A percentile compares a stretch with the other conserved stretches of the same genome.
phyloP scores from a whole-genome alignment of 306 rosid species.

The Sechiopsis laciniata region DNA sequence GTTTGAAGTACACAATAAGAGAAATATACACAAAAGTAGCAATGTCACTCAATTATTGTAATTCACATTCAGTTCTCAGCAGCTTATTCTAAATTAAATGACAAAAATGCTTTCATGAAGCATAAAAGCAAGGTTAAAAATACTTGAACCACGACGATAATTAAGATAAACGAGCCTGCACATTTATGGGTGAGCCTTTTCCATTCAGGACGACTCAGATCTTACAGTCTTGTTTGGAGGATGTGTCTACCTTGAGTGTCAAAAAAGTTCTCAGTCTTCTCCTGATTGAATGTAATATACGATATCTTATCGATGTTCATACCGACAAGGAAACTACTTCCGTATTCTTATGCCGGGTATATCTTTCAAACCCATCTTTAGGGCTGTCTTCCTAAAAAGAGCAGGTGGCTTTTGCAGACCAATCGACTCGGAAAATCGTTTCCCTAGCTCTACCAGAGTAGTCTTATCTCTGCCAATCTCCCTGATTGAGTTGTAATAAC shows the following conservation, averaged over 20 bases:
- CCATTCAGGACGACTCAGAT: neutral
- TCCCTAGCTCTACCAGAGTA: conserved; percentile 62
- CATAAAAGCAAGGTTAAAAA: neutral
- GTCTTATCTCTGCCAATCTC: conserved; percentile 82
- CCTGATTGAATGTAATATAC: neutral
- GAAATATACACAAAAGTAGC: too few relatives aligned
- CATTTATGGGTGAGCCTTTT: neutral
- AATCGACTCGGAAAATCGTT: conserved; percentile 61
- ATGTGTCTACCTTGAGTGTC: neutral
- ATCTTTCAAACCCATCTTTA: conserved; percentile 85
- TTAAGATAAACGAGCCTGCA: conserved; percentile 9
- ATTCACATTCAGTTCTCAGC: neutral
- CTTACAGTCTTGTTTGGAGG: neutral
- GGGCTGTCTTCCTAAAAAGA: conserved; percentile 67
- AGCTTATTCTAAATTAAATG: neutral
- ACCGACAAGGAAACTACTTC: conserved; percentile 25
- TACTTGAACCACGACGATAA: neutral
- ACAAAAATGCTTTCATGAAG: neutral
- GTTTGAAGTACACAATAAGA: too few relatives aligned
- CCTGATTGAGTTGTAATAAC: conserved; percentile 78
- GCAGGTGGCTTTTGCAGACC: conserved; percentile 82
- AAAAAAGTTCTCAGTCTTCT: neutral
- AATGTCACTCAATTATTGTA: too few relatives aligned
- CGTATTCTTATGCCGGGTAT: conserved; percentile 81
- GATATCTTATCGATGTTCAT: too few relatives aligned